Percentiles rank a stretch among this genome's conserved stretches.
These are phyloP conservation scores for Hericium coralloides DNA, from an alignment of 768 basidiomycete species.

Conservation along the genomic window DNA sequence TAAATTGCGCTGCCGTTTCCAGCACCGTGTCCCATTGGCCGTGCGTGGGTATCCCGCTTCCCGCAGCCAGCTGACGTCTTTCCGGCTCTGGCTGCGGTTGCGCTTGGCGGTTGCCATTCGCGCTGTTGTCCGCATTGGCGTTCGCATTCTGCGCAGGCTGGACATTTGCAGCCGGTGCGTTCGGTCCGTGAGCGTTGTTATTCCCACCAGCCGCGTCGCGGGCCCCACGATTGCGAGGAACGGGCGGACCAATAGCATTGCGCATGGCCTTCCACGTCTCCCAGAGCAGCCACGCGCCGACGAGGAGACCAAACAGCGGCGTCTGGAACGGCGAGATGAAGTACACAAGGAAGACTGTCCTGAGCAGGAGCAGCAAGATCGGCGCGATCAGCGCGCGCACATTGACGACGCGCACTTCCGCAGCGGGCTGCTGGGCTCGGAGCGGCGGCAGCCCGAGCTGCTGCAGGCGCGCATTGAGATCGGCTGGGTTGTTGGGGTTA, in stretches of 20 bases:
- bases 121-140: not conserved
- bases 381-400: constrained; percentile 14
- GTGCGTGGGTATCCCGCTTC: not conserved
- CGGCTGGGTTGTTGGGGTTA: constrained; percentile 5
- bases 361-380: constrained; percentile 10
- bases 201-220: not conserved
- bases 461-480: constrained; percentile 10
- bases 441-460: constrained; percentile 12
- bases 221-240: not conserved
- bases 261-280: constrained; percentile 16
- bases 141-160: not conserved
- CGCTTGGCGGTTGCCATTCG: not conserved
- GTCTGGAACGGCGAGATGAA: constrained; percentile 15
- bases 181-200: not conserved
- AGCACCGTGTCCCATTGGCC: constrained; percentile 1
- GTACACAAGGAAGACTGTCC: constrained; percentile 13
- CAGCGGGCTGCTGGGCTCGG: constrained; percentile 10
- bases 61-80: not conserved
- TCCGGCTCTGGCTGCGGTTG: not conserved
- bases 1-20: constrained; percentile 7
- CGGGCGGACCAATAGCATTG: constrained; percentile 7
- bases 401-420: constrained; percentile 13
- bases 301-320: constrained; percentile 11
- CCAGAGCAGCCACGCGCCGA: constrained; percentile 11
- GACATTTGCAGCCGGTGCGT: not conserved